Base-by-base conservation (phyloP, 805 yeast genomes). In the Scheffersomyces ergatensis region DNA sequence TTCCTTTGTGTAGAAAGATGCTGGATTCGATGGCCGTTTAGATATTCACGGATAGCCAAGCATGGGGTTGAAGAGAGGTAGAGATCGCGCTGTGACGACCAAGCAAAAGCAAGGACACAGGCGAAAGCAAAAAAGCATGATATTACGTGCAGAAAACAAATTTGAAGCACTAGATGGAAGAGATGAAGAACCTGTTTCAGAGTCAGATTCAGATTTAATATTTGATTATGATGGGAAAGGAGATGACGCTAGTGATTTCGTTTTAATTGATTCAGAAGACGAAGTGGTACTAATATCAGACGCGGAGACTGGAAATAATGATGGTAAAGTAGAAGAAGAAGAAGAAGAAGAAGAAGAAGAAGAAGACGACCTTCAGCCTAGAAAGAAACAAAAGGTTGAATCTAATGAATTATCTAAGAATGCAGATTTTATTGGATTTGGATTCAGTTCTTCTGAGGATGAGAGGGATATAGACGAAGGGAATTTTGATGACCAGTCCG, bases 371-470 rank as follows among this genome's bases (percentile, higher is more conserved):
- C 25, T 26, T 30, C 39, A 40, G 18, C 24, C 40, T 13, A 16
- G 21, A 26, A 43, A 36, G 36, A 36, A 17, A 20, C 33, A 26
- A 11, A 40, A 33, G 11, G 39, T 19, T 5, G 45, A 48, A 15
- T 31, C 13, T 18, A 71, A 74, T 43, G 76, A 65, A 30, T 54
- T 76, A 3, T 52, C 74, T 2, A 63, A 66, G 29, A 74, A 77
- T 43, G 67, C 65, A 37, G 83, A 79, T 42, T 80, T 73, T 48
- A 80, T 80, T 16, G 80, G 74, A 11, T 77, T 80, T 55, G 83
- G 77, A 12, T 67, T 72, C 38, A 63, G 70, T 5, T 72, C 76
- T 1, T 73, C 76, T 6, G 77, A 66, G 5, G 70, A 63, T 2
- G 65, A 57, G 5, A 50, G 18, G 5, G 32, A 13, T 4, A 29